Conservation (phyloP, 768 basidiomycete genomes). For the Pholiota microspora region DNA sequence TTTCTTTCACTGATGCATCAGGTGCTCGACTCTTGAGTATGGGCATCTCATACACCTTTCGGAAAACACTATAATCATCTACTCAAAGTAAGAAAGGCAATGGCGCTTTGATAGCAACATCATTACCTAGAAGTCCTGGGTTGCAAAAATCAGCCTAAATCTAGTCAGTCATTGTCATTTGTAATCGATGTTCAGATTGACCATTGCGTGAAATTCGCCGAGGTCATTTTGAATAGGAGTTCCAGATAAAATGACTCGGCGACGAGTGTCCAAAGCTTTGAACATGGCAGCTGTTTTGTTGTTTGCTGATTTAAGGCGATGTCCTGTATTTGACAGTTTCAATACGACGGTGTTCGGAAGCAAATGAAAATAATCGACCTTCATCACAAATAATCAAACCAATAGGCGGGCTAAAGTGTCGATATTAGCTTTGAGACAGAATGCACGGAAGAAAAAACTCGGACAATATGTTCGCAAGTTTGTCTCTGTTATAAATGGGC, state of each 20-base stretch:
- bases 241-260: conserved; percentile 88
- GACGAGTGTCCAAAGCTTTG: conserved; percentile 66
- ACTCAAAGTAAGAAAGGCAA: conserved; percentile 1
- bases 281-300: conserved; percentile 91
- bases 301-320: conserved; percentile 88
- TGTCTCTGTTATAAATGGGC: conserved; percentile 18
- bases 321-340: conserved; percentile 50
- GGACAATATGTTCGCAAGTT: conserved; percentile 24
- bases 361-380: conserved; percentile 43
- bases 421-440: neutral
- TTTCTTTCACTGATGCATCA: conserved; percentile 66
- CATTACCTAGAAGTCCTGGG: conserved; percentile 79
- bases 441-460: conserved; percentile 4
- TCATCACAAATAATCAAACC: conserved; percentile 96
- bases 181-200: conserved; percentile 24
- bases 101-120: neutral
- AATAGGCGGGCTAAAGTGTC: conserved; percentile 69
- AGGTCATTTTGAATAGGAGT: conserved; percentile 98
- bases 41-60: conserved; percentile 80
- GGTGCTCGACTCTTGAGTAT: conserved; percentile 86
- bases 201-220: conserved; percentile 96
- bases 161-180: neutral
- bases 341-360: neutral
- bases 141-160: conserved; percentile 88
- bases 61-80: conserved; percentile 80